phyloP scores from a whole-genome alignment of 257 asterid species.

The Plectranthus barbatus region DNA sequence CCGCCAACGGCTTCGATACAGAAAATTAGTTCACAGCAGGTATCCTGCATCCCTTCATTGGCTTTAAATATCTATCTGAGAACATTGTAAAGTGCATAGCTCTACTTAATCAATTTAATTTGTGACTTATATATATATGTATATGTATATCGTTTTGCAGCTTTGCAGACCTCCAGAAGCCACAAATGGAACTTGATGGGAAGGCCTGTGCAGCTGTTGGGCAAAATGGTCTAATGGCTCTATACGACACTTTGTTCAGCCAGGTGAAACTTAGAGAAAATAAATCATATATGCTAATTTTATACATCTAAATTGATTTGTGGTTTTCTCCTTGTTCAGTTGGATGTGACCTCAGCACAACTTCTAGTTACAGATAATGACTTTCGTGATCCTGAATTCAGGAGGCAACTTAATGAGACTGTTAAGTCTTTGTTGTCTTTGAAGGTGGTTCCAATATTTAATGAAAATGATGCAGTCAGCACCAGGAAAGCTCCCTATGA shows the following conservation, averaged over 20 bases:
- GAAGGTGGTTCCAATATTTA: slow-evolving; percentile 72
- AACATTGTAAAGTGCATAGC: not conserved
- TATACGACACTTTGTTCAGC: slow-evolving; percentile 86
- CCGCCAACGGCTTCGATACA: slow-evolving; percentile 82
- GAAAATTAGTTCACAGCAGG: slow-evolving; percentile 86
- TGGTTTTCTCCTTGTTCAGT: slow-evolving; percentile 28
- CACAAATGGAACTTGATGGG: slow-evolving; percentile 93
- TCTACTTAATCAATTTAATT: not conserved
- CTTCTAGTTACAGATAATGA: slow-evolving; percentile 81
- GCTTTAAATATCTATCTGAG: not conserved
- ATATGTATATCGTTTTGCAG: no score
- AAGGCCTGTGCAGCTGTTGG: slow-evolving; percentile 99
- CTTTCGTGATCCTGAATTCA: slow-evolving; percentile 60
- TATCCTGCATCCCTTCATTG: slow-evolving; percentile 11
- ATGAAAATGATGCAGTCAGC: slow-evolving; percentile 88
- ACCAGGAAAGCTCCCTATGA: slow-evolving; percentile 76
- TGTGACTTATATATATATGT: not conserved
- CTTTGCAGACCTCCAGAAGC: slow-evolving; percentile 97
- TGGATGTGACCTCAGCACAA: slow-evolving; percentile 75
- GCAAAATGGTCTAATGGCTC: slow-evolving; percentile 96
- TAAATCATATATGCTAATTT: not conserved
- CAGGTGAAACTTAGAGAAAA: slow-evolving; percentile 46
- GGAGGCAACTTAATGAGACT: slow-evolving; percentile 61
- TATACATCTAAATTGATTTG: not conserved
- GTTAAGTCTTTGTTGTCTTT: slow-evolving; percentile 52